Conservation (phyloP, 1,284 basidiomycete genomes). For the Ganoderma sinense region DNA sequence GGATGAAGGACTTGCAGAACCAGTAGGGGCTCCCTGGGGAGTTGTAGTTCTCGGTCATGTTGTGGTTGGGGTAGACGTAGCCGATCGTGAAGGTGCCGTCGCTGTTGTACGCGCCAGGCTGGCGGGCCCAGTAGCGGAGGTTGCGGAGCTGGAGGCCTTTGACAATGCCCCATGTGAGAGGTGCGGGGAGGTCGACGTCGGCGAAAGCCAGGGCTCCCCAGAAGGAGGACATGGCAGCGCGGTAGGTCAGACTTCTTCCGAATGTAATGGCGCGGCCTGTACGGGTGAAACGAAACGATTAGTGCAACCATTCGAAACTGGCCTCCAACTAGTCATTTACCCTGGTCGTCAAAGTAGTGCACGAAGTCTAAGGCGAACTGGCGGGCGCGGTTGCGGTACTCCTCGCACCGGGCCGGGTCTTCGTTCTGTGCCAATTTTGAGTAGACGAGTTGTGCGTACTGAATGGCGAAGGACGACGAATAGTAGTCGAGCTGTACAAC, state of each 20-base stretch:
- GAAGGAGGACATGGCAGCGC: constrained; percentile 82
- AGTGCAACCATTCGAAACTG: not conserved
- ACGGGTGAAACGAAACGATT: not conserved
- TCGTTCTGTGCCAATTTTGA: constrained; percentile 70
- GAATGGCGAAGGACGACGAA: constrained; percentile 82
- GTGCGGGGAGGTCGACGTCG: constrained; percentile 70
- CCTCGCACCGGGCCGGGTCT: constrained; percentile 70
- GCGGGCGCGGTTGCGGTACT: constrained; percentile 68
- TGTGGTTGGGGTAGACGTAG: constrained; percentile 76
- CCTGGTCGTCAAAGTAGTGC: constrained; percentile 78
- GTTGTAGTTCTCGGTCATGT: constrained; percentile 83
- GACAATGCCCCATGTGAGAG: constrained; percentile 76
- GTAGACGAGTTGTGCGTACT: constrained; percentile 77
- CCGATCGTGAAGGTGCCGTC: constrained; percentile 81
- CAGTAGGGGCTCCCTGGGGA: constrained; percentile 85
- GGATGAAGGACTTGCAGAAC: constrained; percentile 82
- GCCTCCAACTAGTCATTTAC: constrained; percentile 41
- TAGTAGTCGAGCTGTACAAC: constrained; percentile 85
- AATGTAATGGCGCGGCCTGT: constrained; percentile 81
- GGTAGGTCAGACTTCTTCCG: constrained; percentile 79
- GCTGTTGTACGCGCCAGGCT: constrained; percentile 64
- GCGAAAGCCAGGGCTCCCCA: constrained; percentile 80
- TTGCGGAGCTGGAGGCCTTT: constrained; percentile 80
- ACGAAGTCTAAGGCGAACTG: constrained; percentile 76
- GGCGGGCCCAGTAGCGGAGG: constrained; percentile 73